These are phyloP conservation scores for Sistotremastrum niveocremeum DNA, from an alignment of 768 basidiomycete genomes.

Conservation along the genomic window DNA sequence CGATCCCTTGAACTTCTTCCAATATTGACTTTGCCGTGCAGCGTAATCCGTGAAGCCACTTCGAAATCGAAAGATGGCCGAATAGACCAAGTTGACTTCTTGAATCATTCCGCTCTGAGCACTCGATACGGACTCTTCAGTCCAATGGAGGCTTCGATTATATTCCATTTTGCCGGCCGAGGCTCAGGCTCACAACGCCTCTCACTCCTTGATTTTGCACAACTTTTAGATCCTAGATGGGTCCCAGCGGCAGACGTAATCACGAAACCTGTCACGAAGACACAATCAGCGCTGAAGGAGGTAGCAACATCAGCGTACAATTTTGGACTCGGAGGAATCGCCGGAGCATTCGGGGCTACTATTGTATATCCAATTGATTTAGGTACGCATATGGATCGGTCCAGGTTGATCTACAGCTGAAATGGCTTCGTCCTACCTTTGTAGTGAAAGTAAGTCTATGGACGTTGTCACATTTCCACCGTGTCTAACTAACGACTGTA, in stretches of 20 bases:
- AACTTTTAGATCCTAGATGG: conserved; percentile 86
- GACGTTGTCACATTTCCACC: conserved; percentile 21
- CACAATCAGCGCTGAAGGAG: conserved; percentile 35
- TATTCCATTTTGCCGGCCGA: conserved; percentile 94
- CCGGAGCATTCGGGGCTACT: conserved; percentile 92
- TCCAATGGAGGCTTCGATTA: conserved; percentile 95
- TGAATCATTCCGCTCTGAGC: conserved; percentile 72
- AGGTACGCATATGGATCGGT: conserved; percentile 37
- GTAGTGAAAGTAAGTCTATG: background rate
- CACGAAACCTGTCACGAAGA: conserved; percentile 14
- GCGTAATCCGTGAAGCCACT: conserved; percentile 83
- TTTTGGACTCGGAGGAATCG: conserved; percentile 81
- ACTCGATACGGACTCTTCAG: conserved; percentile 94
- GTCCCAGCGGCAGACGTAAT: conserved; percentile 35
- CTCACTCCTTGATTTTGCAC: conserved; percentile 81
- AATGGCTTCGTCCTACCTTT: background rate
- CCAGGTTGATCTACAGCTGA: too few relatives aligned
- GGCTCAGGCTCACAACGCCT: conserved; percentile 59
- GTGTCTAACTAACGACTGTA: conserved; percentile 2
- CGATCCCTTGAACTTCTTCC: conserved; percentile 1
- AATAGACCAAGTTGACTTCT: conserved; percentile 91
- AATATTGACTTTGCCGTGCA: conserved; percentile 15
- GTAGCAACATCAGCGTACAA: conserved; percentile 67
- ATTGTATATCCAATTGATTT: conserved; percentile 95
- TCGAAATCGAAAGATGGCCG: conserved; percentile 87